Evolutionary conservation across 768 basidiomycete genomes (phyloP).

Genomic region (Dentipellis sp.): DNA sequence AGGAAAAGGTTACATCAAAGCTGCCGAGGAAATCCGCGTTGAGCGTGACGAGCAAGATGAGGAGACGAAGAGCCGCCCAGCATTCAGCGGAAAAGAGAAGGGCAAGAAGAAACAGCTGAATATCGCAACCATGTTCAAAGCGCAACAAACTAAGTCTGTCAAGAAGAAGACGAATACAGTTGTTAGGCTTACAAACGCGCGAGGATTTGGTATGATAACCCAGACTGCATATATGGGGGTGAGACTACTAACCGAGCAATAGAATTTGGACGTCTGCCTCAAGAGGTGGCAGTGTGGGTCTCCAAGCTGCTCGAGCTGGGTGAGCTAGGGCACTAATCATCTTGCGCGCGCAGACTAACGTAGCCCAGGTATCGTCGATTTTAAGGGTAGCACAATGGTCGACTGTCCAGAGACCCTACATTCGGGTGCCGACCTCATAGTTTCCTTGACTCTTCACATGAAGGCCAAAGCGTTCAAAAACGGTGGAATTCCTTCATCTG

Average conservation of each 20-base stretch:
- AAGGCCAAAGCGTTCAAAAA: constrained; percentile 58
- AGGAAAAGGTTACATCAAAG: constrained; percentile 60
- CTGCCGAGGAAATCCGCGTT: constrained; percentile 49
- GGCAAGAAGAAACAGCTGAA: constrained; percentile 47
- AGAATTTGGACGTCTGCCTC: constrained; percentile 76
- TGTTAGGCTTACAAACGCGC: constrained; percentile 53
- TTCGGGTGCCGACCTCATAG: constrained; percentile 69
- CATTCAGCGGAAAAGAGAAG: constrained; percentile 26
- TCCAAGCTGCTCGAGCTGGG: constrained; percentile 66
- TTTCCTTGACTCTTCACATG: constrained; percentile 68
- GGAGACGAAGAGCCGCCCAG: constrained; percentile 5
- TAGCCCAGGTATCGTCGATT: constrained; percentile 49
- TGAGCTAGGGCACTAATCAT: constrained; percentile 18
- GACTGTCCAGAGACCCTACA: constrained; percentile 67
- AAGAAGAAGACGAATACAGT: constrained; percentile 60
- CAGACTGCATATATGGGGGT: too few species aligned
- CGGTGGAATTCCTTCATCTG: constrained; percentile 24
- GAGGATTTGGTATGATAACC: constrained; percentile 46
- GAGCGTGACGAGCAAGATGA: constrained; percentile 44
- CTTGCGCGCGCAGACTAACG: neutral
- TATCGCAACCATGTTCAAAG: constrained; percentile 57
- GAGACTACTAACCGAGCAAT: neutral
- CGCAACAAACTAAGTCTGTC: constrained; percentile 33
- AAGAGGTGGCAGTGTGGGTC: constrained; percentile 63
- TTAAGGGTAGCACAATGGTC: constrained; percentile 60